Base-by-base conservation (phyloP, 768 basidiomycete genomes). In the Tephrocybe sp. region DNA sequence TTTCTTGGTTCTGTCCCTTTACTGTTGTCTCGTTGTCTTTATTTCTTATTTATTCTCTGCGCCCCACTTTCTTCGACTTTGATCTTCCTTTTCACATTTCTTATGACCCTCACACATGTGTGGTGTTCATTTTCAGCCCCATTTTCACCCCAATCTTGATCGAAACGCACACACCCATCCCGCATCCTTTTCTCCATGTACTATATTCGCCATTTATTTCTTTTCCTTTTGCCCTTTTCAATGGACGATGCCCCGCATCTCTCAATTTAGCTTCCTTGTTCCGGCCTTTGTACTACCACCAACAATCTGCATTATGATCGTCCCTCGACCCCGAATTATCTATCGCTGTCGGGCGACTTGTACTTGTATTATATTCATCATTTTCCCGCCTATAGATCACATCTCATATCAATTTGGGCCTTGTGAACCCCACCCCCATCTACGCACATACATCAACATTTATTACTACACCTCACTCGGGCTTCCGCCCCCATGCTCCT, bases 11-110 rank as follows among this genome's bases (percentile, higher is more conserved):
- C 28, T 19, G 3, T 37, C 12, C 36, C 18, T 37, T 7, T 21
- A 7, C 18, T 7, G 9, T 21, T 19, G 8, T 19, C 16, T 37
- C 26, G 11, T 22, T 34, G 8, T 31, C 18, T 44, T 21, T 8
- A 15, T 44, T 32, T 32, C 5, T 52, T 31, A 34, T 15, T 36
- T 27, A 53, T 49, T 47, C 44, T 46, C 47, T 37, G 32, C 15
- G 32, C 15, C 32, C 30, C 41, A 49, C 49, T 18, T 39, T 41
- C 22, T 44, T 47, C 47, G 24, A 28, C 28, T 28, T 21, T 24
- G 35, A 13, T 25, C 38, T 22, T 31, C 12, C 26, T 26, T 18
- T 26, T 3, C 22, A 42, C 18, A 16, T 28, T 3, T 39, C 26
- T 36, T 34, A 28, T 9, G 11, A 13, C 15, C 21, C 34, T 5